Percentiles rank a stretch among this genome's conserved stretches.
phyloP scores from a whole-genome alignment of 768 basidiomycete genomes.

The Naematelia aurantialba region DNA sequence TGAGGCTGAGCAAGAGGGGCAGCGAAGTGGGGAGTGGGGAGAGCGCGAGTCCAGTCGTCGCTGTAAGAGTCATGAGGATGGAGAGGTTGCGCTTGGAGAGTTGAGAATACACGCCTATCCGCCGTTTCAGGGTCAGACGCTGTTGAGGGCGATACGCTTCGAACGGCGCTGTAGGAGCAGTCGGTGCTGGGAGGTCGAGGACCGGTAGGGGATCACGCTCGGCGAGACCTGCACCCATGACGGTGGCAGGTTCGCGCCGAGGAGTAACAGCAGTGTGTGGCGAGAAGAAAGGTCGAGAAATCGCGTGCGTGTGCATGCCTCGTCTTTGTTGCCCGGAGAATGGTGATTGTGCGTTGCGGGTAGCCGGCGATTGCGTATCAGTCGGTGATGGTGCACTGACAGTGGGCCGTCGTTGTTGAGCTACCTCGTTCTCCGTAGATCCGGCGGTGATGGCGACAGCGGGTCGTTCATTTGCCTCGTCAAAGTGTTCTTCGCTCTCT shows the following conservation, averaged over 20 bases:
- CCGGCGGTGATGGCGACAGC: background rate
- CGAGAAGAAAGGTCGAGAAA: constrained; percentile 36
- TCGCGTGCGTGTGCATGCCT: constrained; percentile 20
- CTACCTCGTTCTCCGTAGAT: constrained; percentile 1
- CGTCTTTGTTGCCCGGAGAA: background rate
- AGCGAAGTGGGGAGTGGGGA: constrained; percentile 81
- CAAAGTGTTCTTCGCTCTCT: background rate
- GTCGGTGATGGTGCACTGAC: too few relatives aligned
- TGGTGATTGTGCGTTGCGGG: constrained; percentile 8
- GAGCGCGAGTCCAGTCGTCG: constrained; percentile 87
- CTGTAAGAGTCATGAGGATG: constrained; percentile 75
- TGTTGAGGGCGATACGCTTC: constrained; percentile 40
- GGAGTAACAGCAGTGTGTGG: constrained; percentile 14
- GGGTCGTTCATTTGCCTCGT: background rate
- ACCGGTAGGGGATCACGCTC: constrained; percentile 25
- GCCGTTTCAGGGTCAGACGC: constrained; percentile 53
- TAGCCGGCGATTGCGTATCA: background rate
- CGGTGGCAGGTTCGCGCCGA: constrained; percentile 18
- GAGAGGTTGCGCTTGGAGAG: constrained; percentile 83
- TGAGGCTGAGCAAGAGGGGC: constrained; percentile 78
- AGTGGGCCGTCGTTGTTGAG: too few relatives aligned
- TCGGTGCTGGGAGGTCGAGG: constrained; percentile 31
- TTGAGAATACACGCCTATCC: constrained; percentile 66
- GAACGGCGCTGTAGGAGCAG: constrained; percentile 28
- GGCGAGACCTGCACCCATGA: constrained; percentile 26